Evolutionary conservation across 2,329 filamentous ascomycete genomes (phyloP).

Genomic region (Elsinoe batatas): DNA sequence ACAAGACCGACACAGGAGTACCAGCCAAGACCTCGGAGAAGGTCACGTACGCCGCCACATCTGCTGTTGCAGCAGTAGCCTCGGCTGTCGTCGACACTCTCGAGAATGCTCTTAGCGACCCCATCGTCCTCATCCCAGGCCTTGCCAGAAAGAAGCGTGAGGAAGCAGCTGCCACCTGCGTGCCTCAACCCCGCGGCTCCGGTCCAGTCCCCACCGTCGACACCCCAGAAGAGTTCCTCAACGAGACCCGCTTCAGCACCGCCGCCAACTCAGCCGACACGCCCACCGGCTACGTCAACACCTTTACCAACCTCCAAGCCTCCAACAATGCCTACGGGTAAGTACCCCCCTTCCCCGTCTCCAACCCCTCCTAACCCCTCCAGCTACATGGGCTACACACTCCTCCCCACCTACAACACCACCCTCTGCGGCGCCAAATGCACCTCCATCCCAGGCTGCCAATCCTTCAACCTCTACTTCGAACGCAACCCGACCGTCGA

Average conservation of each 20-base stretch:
- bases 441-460: slow-evolving; percentile 13
- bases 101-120: slow-evolving; percentile 92
- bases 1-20: not conserved
- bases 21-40: not conserved
- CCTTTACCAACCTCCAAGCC: slow-evolving; percentile 23
- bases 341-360: not conserved
- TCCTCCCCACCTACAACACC: slow-evolving; percentile 14
- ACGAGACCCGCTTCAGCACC: slow-evolving; percentile 17
- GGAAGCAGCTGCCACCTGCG: not conserved
- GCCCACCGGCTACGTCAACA: slow-evolving; percentile 21
- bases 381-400: slow-evolving; percentile 22
- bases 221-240: slow-evolving; percentile 21
- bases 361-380: not conserved
- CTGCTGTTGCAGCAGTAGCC: slow-evolving; percentile 1
- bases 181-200: not conserved
- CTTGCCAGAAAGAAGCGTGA: slow-evolving; percentile 30
- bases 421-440: slow-evolving; percentile 13
- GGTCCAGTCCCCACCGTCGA: slow-evolving; percentile 16
- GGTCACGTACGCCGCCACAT: not conserved
- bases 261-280: slow-evolving; percentile 20
- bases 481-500: slow-evolving; percentile 17
- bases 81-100: slow-evolving; percentile 62
- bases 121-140: slow-evolving; percentile 82
- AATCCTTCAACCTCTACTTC: slow-evolving; percentile 17
- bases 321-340: slow-evolving; percentile 18